Percentiles rank a stretch among this genome's conserved stretches.
phyloP scores from a whole-genome alignment of 768 basidiomycete genomes.

The Tulasnella calospora region DNA sequence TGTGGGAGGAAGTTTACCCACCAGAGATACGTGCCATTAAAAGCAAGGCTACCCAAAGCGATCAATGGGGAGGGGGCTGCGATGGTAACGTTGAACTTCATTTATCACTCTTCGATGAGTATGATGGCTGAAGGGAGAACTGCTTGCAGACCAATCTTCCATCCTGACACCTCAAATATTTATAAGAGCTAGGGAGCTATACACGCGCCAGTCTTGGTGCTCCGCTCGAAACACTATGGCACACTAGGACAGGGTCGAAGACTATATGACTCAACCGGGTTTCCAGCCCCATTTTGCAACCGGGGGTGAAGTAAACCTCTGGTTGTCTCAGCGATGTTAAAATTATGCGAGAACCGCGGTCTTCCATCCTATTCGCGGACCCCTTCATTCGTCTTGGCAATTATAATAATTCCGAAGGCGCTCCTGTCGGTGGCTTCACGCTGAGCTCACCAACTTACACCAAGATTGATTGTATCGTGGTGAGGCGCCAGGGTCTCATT shows the following conservation, averaged over 20 bases:
- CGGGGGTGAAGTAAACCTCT: background rate
- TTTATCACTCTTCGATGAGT: background rate
- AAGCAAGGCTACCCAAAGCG: background rate
- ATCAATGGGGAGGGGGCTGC: constrained; percentile 3
- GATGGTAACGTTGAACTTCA: constrained; percentile 22
- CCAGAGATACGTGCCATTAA: constrained; percentile 21
- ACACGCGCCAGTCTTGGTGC: background rate
- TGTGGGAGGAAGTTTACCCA: background rate
- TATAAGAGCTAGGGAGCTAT: background rate
- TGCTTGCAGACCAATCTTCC: background rate
- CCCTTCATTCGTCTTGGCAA: background rate
- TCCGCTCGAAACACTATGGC: background rate
- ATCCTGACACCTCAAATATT: background rate
- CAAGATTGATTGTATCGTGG: background rate
- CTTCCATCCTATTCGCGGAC: background rate
- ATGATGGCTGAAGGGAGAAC: background rate
- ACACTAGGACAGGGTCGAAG: background rate
- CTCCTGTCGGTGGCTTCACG: no score
- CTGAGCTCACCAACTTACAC: no score
- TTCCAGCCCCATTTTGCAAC: background rate
- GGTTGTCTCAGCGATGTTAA: background rate
- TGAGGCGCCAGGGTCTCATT: no score
- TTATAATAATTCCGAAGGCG: background rate
- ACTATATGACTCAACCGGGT: background rate
- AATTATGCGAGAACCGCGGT: background rate